phyloP scores from a whole-genome alignment of 129 eudicot species.

The carrot (Daucus carota) region DNA sequence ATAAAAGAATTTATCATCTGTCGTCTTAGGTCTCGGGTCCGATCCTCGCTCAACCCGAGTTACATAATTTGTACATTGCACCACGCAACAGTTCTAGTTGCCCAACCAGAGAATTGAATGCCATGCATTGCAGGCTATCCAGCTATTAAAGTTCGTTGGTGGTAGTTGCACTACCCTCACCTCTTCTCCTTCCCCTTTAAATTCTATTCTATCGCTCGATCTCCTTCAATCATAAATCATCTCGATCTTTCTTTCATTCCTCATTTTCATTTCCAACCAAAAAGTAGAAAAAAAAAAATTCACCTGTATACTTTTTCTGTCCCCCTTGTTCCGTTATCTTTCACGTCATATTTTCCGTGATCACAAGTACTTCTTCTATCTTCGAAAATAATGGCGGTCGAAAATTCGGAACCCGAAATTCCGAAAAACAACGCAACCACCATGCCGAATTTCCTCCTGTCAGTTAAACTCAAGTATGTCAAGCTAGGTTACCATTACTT shows the following conservation, averaged over 20 bases:
- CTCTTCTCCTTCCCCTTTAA: conserved; percentile 18
- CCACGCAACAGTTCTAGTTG: conserved; percentile 7
- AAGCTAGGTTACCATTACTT: conserved; percentile 81
- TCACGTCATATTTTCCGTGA: not conserved
- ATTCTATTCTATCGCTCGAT: conserved; percentile 21
- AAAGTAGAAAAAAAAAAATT: not conserved
- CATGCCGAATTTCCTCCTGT: conserved; percentile 59
- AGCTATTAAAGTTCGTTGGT: conserved; percentile 61
- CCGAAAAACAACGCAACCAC: not conserved
- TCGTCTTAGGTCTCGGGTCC: too few relatives aligned
- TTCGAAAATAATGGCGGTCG: conserved; percentile 22
- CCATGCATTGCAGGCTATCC: conserved; percentile 15
- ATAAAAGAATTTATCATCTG: too few relatives aligned
- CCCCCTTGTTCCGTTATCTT: not conserved
- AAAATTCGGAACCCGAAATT: conserved; percentile 10
- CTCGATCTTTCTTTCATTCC: not conserved
- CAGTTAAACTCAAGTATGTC: conserved; percentile 64
- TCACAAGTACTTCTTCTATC: not conserved
- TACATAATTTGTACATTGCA: too few relatives aligned
- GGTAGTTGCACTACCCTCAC: conserved; percentile 53
- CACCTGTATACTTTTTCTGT: not conserved
- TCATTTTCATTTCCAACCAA: not conserved
- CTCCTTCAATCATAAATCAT: conserved; percentile 6
- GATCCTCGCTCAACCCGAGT: too few relatives aligned
- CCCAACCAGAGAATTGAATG: conserved; percentile 26